These are phyloP conservation scores for Ramaria sp. DNA, from an alignment of 768 basidiomycete genomes.

Conservation along the genomic window DNA sequence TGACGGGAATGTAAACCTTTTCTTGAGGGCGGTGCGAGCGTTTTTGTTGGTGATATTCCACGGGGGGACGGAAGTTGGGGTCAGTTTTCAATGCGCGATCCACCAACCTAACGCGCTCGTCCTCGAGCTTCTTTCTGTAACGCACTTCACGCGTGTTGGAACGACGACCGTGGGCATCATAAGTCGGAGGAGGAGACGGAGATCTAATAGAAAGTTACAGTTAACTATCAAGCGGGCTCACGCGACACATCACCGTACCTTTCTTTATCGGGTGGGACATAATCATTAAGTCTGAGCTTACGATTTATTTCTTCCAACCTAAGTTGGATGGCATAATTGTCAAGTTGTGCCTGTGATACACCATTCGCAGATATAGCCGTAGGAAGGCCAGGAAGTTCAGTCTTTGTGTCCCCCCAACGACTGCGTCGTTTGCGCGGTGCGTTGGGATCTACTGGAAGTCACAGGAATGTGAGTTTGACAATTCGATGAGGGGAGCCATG, in stretches of 20 bases:
- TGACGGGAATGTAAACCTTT: conserved; percentile 98
- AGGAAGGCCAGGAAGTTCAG: conserved; percentile 85
- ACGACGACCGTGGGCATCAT: conserved; percentile 93
- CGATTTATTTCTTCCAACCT: conserved; percentile 96
- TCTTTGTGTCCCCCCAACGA: conserved; percentile 93
- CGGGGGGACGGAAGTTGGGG: conserved; percentile 94
- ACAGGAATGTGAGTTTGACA: conserved; percentile 12
- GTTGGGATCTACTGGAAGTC: conserved; percentile 59
- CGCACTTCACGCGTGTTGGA: conserved; percentile 98
- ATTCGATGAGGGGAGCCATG: neutral
- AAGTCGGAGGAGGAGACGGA: conserved; percentile 92
- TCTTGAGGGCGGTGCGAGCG: conserved; percentile 89
- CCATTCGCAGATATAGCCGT: conserved; percentile 90
- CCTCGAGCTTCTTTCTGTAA: conserved; percentile 91
- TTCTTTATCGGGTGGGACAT: conserved; percentile 91
- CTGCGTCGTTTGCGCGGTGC: conserved; percentile 91
- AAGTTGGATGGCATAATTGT: conserved; percentile 95
- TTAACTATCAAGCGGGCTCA: neutral
- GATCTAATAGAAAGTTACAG: conserved; percentile 41
- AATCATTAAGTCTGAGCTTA: conserved; percentile 88
- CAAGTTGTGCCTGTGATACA: conserved; percentile 90
- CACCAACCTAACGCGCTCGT: conserved; percentile 85
- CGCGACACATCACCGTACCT: conserved; percentile 36
- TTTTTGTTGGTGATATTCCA: conserved; percentile 93
- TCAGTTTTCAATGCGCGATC: conserved; percentile 97